Base-by-base conservation (phyloP, 108 stramenopile genomes). In the Fragilaria crotonensis region DNA sequence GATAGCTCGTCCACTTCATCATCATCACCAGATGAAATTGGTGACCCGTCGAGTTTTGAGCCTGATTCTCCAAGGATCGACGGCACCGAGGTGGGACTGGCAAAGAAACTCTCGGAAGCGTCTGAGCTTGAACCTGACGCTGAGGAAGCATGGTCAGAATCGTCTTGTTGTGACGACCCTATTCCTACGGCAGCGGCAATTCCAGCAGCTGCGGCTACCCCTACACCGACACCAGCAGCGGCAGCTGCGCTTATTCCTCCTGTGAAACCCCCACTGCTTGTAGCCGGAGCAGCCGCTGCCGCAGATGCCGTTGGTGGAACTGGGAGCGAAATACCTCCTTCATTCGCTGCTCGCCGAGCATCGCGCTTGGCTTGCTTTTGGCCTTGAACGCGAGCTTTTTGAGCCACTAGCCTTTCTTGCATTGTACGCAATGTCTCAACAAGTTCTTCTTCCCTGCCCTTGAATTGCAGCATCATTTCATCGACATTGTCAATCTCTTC, bases 401-500 rank as follows among this genome's bases (percentile, higher is more conserved):
- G 81, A 20, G 90, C 90, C 51, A 89, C 72, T 44, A 71, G 67
- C 46, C 90, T 72, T 59, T 93, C 91, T 59, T 93, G 84, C 91
- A 93, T 93, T 20, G 83, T 80, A 44, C 84, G 71, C 5, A 93
- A 66, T 2, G 87, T 89, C 60, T 89, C 87, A 2, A 93, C 71
- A 57, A 93, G 72, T 52, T 93, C 91, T 60, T 93, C 91, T 68
- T 93, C 91, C 18, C 91, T 72, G 7, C 91, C 91, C 47, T 82
- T 81, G 64, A 93, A 93, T 59, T 93, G 87, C 9, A 68, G 70
- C 68, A 93, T 74, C 91, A 93, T 93, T 64, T 89, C 91, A 46
- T 93, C 86, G 22, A 93, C 73, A 70, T 93, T 93, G 50, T 89
- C 91, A 25, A 81, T 67, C 58, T 93, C 91, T 53, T 93, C 91